A percentile compares a stretch with the other conserved stretches of the same genome.
Evolutionary conservation across 2,329 filamentous ascomycete species (phyloP).

Genomic region (Madurella fahalii): DNA sequence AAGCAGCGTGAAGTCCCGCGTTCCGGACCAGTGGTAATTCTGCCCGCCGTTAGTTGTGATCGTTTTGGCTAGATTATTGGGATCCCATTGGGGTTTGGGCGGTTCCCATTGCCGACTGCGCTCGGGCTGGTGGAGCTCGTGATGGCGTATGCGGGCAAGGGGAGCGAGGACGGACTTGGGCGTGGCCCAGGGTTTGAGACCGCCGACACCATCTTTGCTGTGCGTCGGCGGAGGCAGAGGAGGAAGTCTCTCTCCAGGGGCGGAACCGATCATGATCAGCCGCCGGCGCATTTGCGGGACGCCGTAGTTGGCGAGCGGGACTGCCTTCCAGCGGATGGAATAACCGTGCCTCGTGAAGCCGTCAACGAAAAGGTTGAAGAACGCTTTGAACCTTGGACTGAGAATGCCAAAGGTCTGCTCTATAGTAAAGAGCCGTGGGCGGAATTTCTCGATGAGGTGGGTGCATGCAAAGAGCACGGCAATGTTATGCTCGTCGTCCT

Average conservation of each 20-base stretch:
- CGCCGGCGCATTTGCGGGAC: slow-evolving; percentile 47
- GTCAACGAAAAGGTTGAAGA: slow-evolving; percentile 57
- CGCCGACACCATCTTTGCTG: slow-evolving; percentile 34
- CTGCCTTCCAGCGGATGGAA: slow-evolving; percentile 64
- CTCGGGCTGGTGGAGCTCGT: slow-evolving; percentile 38
- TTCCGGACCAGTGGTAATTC: slow-evolving; percentile 63
- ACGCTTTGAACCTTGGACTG: slow-evolving; percentile 46
- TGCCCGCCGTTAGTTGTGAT: slow-evolving; percentile 62
- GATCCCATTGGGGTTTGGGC: slow-evolving; percentile 40
- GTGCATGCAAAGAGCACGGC: slow-evolving; percentile 53
- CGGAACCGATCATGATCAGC: slow-evolving; percentile 54
- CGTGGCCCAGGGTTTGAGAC: slow-evolving; percentile 40
- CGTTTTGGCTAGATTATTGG: slow-evolving; percentile 47
- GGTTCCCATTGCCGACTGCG: slow-evolving; percentile 9
- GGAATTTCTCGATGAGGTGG: slow-evolving; percentile 52
- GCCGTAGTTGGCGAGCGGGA: slow-evolving; percentile 50
- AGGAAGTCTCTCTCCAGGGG: slow-evolving; percentile 68
- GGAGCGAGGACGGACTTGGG: slow-evolving; percentile 40
- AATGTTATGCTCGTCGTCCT: slow-evolving; percentile 64
- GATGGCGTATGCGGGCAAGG: slow-evolving; percentile 26
- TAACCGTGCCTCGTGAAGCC: slow-evolving; percentile 64
- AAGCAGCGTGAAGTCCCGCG: slow-evolving; percentile 58
- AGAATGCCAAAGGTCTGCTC: slow-evolving; percentile 74
- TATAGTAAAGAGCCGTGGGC: slow-evolving; percentile 68
- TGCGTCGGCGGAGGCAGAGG: slow-evolving; percentile 62